Conservation (phyloP, 2,329 filamentous ascomycete species). For the Zasmidium angulare region DNA sequence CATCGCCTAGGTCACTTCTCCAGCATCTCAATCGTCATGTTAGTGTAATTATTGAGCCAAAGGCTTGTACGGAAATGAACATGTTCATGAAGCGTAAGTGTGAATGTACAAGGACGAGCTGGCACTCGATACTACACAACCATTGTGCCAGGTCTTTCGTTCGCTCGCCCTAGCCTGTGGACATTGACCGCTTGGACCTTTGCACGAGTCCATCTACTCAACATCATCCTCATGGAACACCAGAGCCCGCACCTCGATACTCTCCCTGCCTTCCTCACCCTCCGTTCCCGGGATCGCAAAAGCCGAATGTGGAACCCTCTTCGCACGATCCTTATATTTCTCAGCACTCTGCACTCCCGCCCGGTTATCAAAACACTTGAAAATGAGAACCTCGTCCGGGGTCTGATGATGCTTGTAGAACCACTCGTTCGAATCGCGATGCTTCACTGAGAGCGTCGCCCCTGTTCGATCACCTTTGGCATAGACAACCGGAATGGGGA, state of each 20-base stretch:
- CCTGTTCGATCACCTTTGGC: constrained; percentile 67
- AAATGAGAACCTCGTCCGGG: constrained; percentile 49
- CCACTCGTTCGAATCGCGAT: constrained; percentile 66
- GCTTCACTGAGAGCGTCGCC: constrained; percentile 68
- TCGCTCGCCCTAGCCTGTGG: no score
- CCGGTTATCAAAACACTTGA: constrained; percentile 47
- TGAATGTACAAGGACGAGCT: no score
- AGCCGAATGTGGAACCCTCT: constrained; percentile 64
- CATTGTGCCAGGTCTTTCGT: no score
- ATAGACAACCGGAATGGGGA: constrained; percentile 73
- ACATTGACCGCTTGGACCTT: no score
- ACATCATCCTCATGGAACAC: constrained; percentile 58
- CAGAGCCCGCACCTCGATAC: constrained; percentile 80
- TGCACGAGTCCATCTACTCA: no score
- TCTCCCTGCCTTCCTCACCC: constrained; percentile 70
- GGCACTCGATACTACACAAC: no score
- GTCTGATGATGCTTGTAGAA: constrained; percentile 69
- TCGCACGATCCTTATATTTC: constrained; percentile 16
- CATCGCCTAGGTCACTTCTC: no score
- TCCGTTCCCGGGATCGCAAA: constrained; percentile 73
- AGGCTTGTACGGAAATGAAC: no score
- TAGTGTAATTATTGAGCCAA: no score
- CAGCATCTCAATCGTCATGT: no score
- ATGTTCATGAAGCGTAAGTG: no score
- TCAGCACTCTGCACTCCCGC: constrained; percentile 32